Conservation (phyloP, 2,329 filamentous ascomycete genomes). For the Parafenestella ontariensis region DNA sequence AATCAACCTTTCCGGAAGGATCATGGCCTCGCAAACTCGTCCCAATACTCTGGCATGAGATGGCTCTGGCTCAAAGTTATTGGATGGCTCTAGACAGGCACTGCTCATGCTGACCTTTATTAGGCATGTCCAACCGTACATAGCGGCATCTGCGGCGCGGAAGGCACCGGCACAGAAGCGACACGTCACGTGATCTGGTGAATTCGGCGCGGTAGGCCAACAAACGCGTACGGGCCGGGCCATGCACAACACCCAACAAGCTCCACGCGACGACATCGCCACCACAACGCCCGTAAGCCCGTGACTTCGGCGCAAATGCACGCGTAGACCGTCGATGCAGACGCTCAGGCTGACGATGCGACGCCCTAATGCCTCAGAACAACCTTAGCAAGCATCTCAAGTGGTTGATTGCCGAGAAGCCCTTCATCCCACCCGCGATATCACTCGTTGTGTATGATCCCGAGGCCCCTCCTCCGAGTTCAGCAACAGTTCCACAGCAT, state of each 20-base stretch:
- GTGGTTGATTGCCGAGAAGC: constrained; percentile 57
- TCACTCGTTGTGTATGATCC: constrained; percentile 40
- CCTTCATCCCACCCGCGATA: constrained; percentile 51
- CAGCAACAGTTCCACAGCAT: constrained; percentile 25
- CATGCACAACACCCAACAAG: constrained; percentile 31
- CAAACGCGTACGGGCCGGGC: constrained; percentile 22
- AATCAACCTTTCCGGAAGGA: background rate
- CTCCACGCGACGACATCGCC: constrained; percentile 25
- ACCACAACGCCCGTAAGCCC: constrained; percentile 22
- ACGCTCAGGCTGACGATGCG: constrained; percentile 29
- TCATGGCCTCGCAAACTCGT: background rate
- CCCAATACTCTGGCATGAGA: background rate
- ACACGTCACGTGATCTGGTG: constrained; percentile 37
- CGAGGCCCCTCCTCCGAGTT: constrained; percentile 28
- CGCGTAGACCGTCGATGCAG: constrained; percentile 33
- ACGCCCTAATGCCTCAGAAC: constrained; percentile 55
- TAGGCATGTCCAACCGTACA: background rate
- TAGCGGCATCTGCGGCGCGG: constrained; percentile 1
- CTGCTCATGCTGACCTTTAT: background rate
- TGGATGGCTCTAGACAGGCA: background rate
- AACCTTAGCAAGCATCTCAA: constrained; percentile 57
- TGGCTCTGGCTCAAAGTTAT: background rate
- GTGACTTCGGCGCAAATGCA: constrained; percentile 18
- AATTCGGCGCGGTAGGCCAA: constrained; percentile 23
- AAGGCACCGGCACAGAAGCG: background rate